Evolutionary conservation across 169 alveolate genomes (phyloP).

Genomic region (Pseudocohnilembus persalinus): DNA sequence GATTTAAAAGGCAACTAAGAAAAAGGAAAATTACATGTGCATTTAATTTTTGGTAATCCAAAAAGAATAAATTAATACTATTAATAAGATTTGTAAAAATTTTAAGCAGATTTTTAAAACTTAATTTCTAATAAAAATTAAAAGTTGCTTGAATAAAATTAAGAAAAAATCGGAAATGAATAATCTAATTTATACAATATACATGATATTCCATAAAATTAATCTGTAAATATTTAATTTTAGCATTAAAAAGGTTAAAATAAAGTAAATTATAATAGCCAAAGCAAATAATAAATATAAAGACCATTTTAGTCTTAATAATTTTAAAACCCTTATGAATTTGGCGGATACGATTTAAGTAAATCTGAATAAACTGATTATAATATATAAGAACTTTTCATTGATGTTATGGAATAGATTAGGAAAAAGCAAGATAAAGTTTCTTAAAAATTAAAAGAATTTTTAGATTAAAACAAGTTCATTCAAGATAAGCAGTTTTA

Average conservation of each 20-base stretch:
- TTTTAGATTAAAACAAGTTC: not conserved
- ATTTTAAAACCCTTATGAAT: not conserved
- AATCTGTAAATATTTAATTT: too few relatives aligned
- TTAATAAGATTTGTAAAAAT: too few relatives aligned
- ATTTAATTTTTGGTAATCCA: not conserved
- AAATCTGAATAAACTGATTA: not conserved
- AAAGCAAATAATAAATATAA: too few relatives aligned
- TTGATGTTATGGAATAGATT: not conserved
- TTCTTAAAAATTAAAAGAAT: not conserved
- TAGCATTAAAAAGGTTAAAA: too few relatives aligned
- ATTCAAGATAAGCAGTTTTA: not conserved
- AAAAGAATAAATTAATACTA: too few relatives aligned
- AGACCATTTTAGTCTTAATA: not conserved
- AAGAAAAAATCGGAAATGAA: too few relatives aligned
- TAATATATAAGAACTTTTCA: not conserved
- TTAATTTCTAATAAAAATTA: too few relatives aligned
- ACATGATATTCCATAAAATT: too few relatives aligned
- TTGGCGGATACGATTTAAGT: not conserved
- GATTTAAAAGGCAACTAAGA: not conserved
- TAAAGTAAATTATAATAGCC: too few relatives aligned
- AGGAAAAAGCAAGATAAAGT: not conserved
- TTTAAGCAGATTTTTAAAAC: too few relatives aligned
- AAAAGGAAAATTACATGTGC: not conserved
- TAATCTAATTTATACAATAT: too few relatives aligned
- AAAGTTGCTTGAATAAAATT: too few relatives aligned